A percentile compares a stretch with the other conserved stretches of the same genome.
Conservation (phyloP, 1,139 yeast genomes). For the Kurtzmaniella quercitrusa region DNA sequence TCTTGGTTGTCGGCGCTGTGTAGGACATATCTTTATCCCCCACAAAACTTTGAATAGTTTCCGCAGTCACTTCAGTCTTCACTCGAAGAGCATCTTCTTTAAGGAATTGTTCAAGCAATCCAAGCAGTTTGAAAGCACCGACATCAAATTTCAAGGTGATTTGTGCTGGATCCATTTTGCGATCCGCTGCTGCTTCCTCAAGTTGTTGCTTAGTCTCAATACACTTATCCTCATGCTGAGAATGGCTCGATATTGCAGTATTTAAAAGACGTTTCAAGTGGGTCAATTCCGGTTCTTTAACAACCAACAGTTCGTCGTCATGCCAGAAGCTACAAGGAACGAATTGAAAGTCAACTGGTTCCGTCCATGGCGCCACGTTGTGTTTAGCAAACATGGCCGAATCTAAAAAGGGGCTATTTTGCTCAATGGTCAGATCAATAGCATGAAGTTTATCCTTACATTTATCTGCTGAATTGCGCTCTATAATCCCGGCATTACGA, state of each 20-base stretch:
- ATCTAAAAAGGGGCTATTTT: constrained; percentile 73
- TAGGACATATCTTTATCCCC: constrained; percentile 67
- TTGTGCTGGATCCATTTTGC: constrained; percentile 24
- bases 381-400: constrained; percentile 92
- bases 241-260: constrained; percentile 43
- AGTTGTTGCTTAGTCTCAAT: constrained; percentile 45
- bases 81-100: constrained; percentile 72
- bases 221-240: constrained; percentile 40
- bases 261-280: constrained; percentile 60
- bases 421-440: constrained; percentile 57
- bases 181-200: constrained; percentile 42
- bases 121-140: constrained; percentile 51
- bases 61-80: constrained; percentile 79
- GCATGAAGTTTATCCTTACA: constrained; percentile 50
- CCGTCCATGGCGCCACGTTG: constrained; percentile 68
- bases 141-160: constrained; percentile 51
- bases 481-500: constrained; percentile 61
- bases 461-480: constrained; percentile 53
- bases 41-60: constrained; percentile 83
- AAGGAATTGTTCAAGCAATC: constrained; percentile 59
- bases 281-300: constrained; percentile 60
- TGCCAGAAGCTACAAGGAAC: constrained; percentile 96
- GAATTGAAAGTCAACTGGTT: constrained; percentile 80
- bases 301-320: constrained; percentile 79
- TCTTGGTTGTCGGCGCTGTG: constrained; percentile 38